Base-by-base conservation (phyloP, 805 yeast species). In the Huiozyma sinensis region DNA sequence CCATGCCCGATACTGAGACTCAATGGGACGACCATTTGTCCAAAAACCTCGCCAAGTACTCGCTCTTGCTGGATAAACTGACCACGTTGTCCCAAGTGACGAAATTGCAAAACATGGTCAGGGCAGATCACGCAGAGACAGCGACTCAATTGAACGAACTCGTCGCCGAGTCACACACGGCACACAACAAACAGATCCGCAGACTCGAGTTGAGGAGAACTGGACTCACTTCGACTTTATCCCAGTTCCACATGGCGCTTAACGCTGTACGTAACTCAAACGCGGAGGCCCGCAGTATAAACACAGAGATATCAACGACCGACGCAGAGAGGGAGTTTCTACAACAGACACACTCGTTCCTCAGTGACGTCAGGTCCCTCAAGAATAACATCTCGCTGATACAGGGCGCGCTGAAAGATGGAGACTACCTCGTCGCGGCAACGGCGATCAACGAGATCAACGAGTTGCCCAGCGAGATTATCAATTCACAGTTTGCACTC, bases 341-440 rank as follows among this genome's bases (percentile, higher is more conserved):
- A 11, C 64, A 71, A 41, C 65, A 71, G 37, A 77, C 95, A 0
- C 69, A 77, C 17, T 65, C 69, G 11, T 86, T 80, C 56, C 90
- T 86, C 4, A 68, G 72, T 34, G 67, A 79, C 47, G 81, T 84
- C 1, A 79, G 81, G 47, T 61, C 70, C n/a, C 65, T 90, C 47
- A 83, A 83, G 55, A 71, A 71, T 31, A 77, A 79, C 51, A 72
- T 90, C 8, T 69, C 74, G 36, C 78, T 79, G 44, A 81, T 86
- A 6, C 67, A 77, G 54, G 74, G 75, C 40, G 84, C 95, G 5
- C 71, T 90, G 43, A 81, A 77, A 33, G 73, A 52, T 13, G 44
- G 75, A 31, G 76, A 85, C 52, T 87, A 92, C 84, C 76, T 73
- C 29, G 59, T 75, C n/a, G 95, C 95, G 1, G 90, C 95, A 0